Conservation (phyloP, 345 rosid species). For the Raphanus sativus region DNA sequence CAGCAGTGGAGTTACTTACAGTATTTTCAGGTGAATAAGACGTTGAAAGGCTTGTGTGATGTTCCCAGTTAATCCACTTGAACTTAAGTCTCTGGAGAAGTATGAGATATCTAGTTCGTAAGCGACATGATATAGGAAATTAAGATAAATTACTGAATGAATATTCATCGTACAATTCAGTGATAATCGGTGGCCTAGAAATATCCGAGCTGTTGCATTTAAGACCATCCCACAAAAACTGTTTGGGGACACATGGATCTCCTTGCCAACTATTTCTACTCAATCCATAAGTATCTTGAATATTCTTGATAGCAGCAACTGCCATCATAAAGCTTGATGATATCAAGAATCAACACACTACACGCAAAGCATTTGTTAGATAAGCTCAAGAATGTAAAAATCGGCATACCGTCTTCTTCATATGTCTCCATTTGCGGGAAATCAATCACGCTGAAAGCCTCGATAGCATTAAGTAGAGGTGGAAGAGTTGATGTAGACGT, state of each 20-base stretch:
- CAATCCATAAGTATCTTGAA: constrained; percentile 39
- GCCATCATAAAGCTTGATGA: not conserved
- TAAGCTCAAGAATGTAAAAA: not conserved
- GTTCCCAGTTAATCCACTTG: not conserved
- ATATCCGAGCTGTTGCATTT: constrained; percentile 3
- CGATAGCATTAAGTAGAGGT: constrained; percentile 41
- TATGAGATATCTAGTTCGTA: not conserved
- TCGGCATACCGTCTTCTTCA: constrained; percentile 38
- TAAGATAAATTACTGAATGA: not conserved
- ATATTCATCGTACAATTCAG: not conserved
- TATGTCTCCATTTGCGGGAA: constrained; percentile 27
- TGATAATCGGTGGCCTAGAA: not conserved
- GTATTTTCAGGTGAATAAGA: constrained; percentile 14
- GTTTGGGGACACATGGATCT: not conserved
- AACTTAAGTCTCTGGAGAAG: not conserved
- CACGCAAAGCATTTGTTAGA: not conserved
- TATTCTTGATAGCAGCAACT: constrained; percentile 44
- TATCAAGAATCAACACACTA: not conserved
- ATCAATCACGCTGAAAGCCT: constrained; percentile 23
- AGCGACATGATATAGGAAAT: not conserved
- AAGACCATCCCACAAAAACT: not conserved
- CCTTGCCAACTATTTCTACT: constrained; percentile 52
- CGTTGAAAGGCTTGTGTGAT: not conserved
- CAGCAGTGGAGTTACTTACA: constrained; percentile 36
- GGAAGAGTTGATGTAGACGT: constrained; percentile 45